These are phyloP conservation scores for Nasturtium officinale DNA, from an alignment of 345 rosid genomes.

Conservation along the genomic window DNA sequence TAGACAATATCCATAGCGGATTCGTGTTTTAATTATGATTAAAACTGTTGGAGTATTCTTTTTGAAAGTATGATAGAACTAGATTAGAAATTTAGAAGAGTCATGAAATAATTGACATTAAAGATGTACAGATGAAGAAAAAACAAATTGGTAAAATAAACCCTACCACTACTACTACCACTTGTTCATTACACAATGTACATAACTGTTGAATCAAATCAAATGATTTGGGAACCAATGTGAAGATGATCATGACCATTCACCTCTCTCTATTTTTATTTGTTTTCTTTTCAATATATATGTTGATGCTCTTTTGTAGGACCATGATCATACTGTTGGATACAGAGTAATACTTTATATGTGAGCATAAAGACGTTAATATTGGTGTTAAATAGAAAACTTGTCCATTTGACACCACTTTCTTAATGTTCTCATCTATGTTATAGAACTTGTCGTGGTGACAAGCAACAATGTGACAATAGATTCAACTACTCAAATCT, in stretches of 20 bases:
- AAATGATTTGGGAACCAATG: conserved; percentile 36
- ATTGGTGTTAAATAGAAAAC: conserved; percentile 18
- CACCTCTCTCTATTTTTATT: conserved; percentile 25
- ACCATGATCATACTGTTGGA: conserved; percentile 29
- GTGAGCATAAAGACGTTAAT: conserved; percentile 7
- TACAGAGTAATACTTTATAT: conserved; percentile 16
- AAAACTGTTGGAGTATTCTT: background rate
- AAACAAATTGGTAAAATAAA: conserved; percentile 32
- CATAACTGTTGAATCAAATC: conserved; percentile 42
- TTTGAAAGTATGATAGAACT: conserved; percentile 1
- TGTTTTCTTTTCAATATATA: conserved; percentile 19
- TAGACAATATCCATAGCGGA: background rate
- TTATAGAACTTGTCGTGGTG: conserved; percentile 28
- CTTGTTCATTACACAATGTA: conserved; percentile 40
- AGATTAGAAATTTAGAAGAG: conserved; percentile 15
- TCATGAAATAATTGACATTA: conserved; percentile 20
- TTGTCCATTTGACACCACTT: conserved; percentile 8
- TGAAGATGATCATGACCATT: conserved; percentile 41
- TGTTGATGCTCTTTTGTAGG: conserved; percentile 35
- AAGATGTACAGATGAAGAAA: conserved; percentile 13
- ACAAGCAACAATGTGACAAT: conserved; percentile 26
- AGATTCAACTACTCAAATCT: conserved; percentile 9
- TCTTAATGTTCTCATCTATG: conserved; percentile 12
- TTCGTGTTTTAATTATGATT: background rate
- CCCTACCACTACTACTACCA: conserved; percentile 47